Conservation (phyloP, 306 rosid genomes). For the Citrullus amarus region DNA sequence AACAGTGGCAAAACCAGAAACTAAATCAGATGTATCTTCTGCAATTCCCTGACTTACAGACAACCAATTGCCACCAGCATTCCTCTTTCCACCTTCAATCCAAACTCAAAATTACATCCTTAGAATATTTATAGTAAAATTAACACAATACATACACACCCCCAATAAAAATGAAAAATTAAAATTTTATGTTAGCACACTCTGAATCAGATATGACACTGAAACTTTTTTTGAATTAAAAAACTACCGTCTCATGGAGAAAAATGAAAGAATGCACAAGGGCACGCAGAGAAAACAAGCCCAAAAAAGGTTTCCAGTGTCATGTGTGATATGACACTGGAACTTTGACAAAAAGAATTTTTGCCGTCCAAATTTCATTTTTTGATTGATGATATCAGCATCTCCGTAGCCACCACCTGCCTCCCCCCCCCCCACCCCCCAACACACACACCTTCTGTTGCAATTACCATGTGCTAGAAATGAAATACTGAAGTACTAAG, state of each 20-base stretch:
- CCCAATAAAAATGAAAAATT: neutral
- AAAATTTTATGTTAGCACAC: neutral
- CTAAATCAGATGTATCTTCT: constrained; percentile 91
- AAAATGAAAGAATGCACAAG: too few species aligned
- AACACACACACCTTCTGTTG: neutral
- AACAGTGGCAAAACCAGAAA: constrained; percentile 94
- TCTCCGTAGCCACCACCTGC: neutral
- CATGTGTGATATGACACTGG: too few species aligned
- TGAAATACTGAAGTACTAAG: neutral
- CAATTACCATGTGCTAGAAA: neutral
- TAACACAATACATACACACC: constrained; percentile 5
- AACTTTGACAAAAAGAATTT: neutral
- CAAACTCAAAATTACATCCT: constrained; percentile 3
- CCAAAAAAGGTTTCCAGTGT: too few species aligned
- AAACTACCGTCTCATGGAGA: too few species aligned
- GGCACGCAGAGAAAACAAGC: too few species aligned
- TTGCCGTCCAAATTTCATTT: neutral
- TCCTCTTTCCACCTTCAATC: constrained; percentile 66
- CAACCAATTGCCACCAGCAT: constrained; percentile 76
- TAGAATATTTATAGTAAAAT: neutral
- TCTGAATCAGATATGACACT: neutral
- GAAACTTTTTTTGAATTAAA: too few species aligned
- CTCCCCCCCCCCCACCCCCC: neutral
- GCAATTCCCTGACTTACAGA: constrained; percentile 92
- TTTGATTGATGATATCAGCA: neutral